Percentiles rank a stretch among this genome's conserved stretches.
Evolutionary conservation across 495 filamentous ascomycete species (phyloP).

Genomic region (Podospora tetraspora): DNA sequence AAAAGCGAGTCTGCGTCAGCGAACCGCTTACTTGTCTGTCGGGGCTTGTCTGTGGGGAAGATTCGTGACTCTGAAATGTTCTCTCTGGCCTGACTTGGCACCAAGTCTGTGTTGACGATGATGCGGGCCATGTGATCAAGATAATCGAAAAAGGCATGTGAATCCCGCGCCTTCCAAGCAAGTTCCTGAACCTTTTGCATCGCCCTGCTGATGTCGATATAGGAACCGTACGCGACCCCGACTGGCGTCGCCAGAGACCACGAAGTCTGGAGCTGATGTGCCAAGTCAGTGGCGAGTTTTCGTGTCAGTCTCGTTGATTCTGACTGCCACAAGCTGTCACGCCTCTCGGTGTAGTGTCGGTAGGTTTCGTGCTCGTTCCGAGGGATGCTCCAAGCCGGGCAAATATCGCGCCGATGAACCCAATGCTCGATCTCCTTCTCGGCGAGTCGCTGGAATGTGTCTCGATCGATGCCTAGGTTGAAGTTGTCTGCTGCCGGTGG

Average conservation of each 20-base stretch:
- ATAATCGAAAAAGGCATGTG: not conserved
- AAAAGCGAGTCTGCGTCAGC: not conserved
- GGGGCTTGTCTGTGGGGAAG: not conserved
- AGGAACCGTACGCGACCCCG: not conserved
- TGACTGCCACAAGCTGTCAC: not conserved
- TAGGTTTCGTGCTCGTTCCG: not conserved
- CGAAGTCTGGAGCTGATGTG: not conserved
- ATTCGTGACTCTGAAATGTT: not conserved
- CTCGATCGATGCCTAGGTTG: not conserved
- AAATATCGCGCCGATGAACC: not conserved
- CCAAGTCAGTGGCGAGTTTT: not conserved
- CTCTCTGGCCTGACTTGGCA: not conserved
- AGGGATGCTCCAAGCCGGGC: not conserved
- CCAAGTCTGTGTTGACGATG: not conserved
- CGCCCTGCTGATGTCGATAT: not conserved
- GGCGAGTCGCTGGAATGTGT: not conserved
- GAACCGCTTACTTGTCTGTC: not conserved
- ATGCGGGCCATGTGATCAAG: not conserved
- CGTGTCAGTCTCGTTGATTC: not conserved
- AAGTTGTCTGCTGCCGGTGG: not conserved
- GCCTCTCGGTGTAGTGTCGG: not conserved
- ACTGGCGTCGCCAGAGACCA: not conserved
- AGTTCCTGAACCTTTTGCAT: not conserved
- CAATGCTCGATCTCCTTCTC: not conserved
- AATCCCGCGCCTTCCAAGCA: not conserved